These are phyloP conservation scores for Raddia distichophylla DNA, from an alignment of 176 grass and related monocot species.

Conservation along the genomic window DNA sequence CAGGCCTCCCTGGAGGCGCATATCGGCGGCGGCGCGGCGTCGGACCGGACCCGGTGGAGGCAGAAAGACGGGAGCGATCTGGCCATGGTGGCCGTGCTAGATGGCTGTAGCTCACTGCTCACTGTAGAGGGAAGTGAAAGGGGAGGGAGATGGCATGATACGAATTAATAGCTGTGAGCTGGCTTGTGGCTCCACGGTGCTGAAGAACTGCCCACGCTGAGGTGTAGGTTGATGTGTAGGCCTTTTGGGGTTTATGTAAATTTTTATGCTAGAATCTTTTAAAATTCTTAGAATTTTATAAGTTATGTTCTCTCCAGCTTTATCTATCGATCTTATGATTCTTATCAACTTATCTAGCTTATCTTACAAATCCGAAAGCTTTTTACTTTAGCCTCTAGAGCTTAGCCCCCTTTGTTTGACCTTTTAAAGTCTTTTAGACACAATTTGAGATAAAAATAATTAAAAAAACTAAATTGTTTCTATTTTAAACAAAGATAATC, in stretches of 20 bases:
- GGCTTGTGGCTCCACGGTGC: constrained; percentile 40
- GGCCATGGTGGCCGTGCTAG: constrained; percentile 31
- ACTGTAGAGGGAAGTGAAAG: not conserved
- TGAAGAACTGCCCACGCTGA: constrained; percentile 1
- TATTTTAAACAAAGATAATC: too few relatives aligned
- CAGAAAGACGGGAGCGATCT: constrained; percentile 60
- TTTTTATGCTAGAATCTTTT: not conserved
- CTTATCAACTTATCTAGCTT: too few relatives aligned
- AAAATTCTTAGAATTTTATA: too few relatives aligned
- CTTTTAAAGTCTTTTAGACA: too few relatives aligned
- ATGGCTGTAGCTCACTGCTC: not conserved
- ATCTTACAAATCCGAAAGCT: too few relatives aligned
- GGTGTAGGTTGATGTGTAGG: not conserved
- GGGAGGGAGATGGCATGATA: not conserved
- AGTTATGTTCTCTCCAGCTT: too few relatives aligned
- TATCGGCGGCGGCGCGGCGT: constrained; percentile 30
- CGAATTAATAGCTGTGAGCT: constrained; percentile 24
- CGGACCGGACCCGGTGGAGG: constrained; percentile 53
- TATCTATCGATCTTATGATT: too few relatives aligned
- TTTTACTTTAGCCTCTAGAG: too few relatives aligned
- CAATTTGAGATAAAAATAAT: too few relatives aligned
- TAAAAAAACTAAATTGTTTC: too few relatives aligned
- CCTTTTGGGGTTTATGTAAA: not conserved
- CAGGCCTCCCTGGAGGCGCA: constrained; percentile 24
- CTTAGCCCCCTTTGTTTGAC: too few relatives aligned